Evolutionary conservation across 1,284 basidiomycete species (phyloP).

Genomic region (Irpex rosettiformis): DNA sequence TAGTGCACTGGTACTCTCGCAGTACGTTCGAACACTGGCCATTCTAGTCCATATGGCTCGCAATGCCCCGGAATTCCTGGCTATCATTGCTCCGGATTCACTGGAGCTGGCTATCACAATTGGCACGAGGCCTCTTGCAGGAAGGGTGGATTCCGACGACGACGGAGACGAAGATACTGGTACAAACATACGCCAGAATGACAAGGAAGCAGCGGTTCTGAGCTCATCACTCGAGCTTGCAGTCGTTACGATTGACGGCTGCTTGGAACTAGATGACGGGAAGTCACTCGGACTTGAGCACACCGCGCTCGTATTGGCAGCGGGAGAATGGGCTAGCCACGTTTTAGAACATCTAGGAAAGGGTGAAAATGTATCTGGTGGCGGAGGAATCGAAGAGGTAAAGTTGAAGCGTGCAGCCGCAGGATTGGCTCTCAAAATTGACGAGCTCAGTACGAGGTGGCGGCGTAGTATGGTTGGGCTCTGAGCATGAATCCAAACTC

Average conservation of each 20-base stretch:
- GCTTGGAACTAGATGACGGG: constrained; percentile 74
- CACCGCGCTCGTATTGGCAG: constrained; percentile 64
- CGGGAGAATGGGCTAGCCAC: constrained; percentile 77
- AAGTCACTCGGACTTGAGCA: constrained; percentile 73
- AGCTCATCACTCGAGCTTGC: constrained; percentile 74
- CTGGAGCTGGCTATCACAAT: constrained; percentile 81
- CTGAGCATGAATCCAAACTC: background rate
- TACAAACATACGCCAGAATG: background rate
- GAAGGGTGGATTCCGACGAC: constrained; percentile 41
- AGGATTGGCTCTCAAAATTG: constrained; percentile 77
- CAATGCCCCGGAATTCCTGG: constrained; percentile 76
- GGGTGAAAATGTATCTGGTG: constrained; percentile 58
- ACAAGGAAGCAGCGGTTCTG: constrained; percentile 64
- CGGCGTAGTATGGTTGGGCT: constrained; percentile 62
- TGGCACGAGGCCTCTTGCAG: constrained; percentile 63
- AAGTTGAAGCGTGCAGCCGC: constrained; percentile 68
- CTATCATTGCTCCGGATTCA: constrained; percentile 75
- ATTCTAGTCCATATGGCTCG: constrained; percentile 82
- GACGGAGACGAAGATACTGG: constrained; percentile 27
- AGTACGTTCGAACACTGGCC: constrained; percentile 73
- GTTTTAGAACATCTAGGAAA: constrained; percentile 67
- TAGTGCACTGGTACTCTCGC: constrained; percentile 69
- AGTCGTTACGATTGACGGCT: constrained; percentile 74
- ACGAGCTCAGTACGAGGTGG: constrained; percentile 76
- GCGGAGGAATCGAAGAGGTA: constrained; percentile 61